These are phyloP conservation scores for Stephanocyclus meneghinianus DNA, from an alignment of 352 stramenopile species.

Conservation along the genomic window DNA sequence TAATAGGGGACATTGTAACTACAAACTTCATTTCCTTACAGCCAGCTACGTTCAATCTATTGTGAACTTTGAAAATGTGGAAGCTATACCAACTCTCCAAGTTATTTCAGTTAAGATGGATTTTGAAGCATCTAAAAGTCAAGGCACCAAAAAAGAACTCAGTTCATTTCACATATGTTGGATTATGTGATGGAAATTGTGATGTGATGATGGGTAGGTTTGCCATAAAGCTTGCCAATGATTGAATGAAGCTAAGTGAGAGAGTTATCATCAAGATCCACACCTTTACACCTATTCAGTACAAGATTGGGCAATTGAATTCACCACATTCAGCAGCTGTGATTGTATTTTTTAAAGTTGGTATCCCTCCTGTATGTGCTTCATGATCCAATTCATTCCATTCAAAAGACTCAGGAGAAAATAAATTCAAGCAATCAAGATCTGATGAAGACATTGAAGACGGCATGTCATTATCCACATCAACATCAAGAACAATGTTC, in stretches of 20 bases:
- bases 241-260: not conserved
- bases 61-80: not conserved
- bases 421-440: not conserved
- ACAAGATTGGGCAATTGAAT: not conserved
- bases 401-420: not conserved
- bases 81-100: not conserved
- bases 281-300: not conserved
- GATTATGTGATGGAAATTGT: not conserved
- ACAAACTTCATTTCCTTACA: too few relatives aligned
- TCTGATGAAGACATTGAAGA: not conserved
- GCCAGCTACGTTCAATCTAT: not conserved
- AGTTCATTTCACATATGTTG: slow-evolving; percentile 12
- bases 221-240: slow-evolving; percentile 17
- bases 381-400: not conserved
- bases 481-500: too few relatives aligned
- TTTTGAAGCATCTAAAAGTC: not conserved
- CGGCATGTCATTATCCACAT: not conserved
- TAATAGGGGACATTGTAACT: too few relatives aligned
- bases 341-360: not conserved
- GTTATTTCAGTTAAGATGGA: not conserved
- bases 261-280: not conserved
- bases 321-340: not conserved
- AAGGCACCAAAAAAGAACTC: slow-evolving; percentile 3
- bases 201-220: slow-evolving; percentile 9
- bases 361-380: not conserved